Evolutionary conservation across 257 asterid genomes (phyloP).

Genomic region (Paulownia fortunei): DNA sequence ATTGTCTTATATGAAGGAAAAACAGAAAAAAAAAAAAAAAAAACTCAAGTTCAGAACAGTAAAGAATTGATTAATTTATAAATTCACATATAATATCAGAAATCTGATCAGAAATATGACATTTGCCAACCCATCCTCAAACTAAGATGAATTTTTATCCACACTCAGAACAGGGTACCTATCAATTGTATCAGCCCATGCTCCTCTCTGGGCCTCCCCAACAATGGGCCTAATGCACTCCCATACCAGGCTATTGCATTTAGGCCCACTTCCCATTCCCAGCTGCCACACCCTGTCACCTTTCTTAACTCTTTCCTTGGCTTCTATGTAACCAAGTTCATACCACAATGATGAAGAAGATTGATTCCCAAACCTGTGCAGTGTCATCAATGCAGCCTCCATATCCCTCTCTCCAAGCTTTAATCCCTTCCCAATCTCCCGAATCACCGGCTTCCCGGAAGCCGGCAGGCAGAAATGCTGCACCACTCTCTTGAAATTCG

Average conservation of each 20-base stretch:
- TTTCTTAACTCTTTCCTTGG: constrained; percentile 61
- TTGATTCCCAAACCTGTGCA: constrained; percentile 73
- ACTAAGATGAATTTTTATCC: constrained; percentile 13
- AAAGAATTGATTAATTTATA: background rate
- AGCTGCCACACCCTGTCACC: constrained; percentile 77
- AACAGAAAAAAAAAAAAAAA: background rate
- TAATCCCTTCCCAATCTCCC: constrained; percentile 66
- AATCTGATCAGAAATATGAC: background rate
- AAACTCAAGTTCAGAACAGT: background rate
- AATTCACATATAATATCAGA: background rate
- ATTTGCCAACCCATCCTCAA: background rate
- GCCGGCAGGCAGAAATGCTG: constrained; percentile 88
- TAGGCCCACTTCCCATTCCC: constrained; percentile 89
- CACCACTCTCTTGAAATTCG: constrained; percentile 66
- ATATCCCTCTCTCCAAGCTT: constrained; percentile 55
- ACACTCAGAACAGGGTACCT: constrained; percentile 41
- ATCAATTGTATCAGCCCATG: constrained; percentile 67
- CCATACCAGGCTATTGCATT: constrained; percentile 68
- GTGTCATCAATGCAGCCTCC: constrained; percentile 66
- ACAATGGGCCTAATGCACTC: constrained; percentile 60
- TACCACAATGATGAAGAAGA: constrained; percentile 85
- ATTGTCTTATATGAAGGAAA: background rate
- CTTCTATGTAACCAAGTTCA: constrained; percentile 71
- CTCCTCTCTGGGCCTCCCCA: constrained; percentile 55
- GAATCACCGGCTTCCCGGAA: constrained; percentile 67